Conservation (phyloP, 2,329 filamentous ascomycete genomes). For the Fusarium sp. region DNA sequence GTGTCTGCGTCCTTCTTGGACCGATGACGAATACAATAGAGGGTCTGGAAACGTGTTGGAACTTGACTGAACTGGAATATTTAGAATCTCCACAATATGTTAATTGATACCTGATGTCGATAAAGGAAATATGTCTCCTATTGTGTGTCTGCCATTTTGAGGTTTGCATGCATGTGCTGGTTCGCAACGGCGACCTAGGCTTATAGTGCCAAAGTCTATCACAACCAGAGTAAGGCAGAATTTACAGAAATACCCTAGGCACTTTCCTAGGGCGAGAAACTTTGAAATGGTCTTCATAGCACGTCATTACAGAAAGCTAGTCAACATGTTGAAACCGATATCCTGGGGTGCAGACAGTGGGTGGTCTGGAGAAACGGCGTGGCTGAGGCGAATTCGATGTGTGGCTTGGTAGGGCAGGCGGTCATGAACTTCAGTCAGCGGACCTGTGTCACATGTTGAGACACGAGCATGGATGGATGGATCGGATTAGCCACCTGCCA, state of each 20-base stretch:
- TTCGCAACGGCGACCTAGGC: background rate
- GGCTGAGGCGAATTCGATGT: slow-evolving; percentile 5
- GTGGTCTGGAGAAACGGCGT: slow-evolving; percentile 3
- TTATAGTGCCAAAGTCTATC: background rate
- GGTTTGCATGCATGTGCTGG: background rate
- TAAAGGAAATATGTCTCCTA: background rate
- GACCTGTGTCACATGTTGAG: slow-evolving; percentile 34
- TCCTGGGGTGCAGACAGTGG: background rate
- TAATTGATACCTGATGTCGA: too few species aligned
- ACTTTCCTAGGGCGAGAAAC: background rate
- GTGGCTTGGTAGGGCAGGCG: slow-evolving; percentile 10
- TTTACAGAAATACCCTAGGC: background rate
- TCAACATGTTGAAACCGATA: background rate
- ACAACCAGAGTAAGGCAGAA: background rate
- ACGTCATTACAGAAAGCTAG: background rate
- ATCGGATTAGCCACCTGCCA: slow-evolving; percentile 10
- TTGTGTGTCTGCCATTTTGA: background rate
- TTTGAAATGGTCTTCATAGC: background rate
- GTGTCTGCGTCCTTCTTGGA: background rate
- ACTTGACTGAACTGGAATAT: background rate
- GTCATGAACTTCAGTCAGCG: slow-evolving; percentile 34
- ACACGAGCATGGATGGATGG: slow-evolving; percentile 12
- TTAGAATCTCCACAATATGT: too few species aligned
- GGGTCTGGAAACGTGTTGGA: background rate
- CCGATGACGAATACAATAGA: background rate